These are phyloP conservation scores for Dipodascus albidus DNA, from an alignment of 805 yeast genomes.

Conservation along the genomic window DNA sequence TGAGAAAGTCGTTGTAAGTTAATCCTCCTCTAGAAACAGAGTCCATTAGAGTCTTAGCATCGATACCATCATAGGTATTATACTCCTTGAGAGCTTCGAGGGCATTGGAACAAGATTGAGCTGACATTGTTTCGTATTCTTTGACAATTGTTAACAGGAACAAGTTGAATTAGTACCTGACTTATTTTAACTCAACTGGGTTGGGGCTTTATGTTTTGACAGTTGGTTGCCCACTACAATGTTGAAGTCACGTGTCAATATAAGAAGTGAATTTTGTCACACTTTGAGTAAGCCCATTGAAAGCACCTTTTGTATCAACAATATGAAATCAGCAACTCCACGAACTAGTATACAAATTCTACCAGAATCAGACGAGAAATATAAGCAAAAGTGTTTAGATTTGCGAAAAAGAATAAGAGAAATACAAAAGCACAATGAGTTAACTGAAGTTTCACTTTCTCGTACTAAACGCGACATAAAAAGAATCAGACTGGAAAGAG, in stretches of 20 bases:
- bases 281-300: too few relatives aligned
- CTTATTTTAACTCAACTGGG: too few relatives aligned
- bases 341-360: background rate
- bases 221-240: too few relatives aligned
- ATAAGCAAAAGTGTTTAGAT: slow-evolving; percentile 59
- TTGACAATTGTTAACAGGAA: too few relatives aligned
- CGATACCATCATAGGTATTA: slow-evolving; percentile 71
- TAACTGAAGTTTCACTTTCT: slow-evolving; percentile 60
- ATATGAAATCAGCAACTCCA: background rate
- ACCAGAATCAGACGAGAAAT: slow-evolving; percentile 25
- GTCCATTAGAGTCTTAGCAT: slow-evolving; percentile 77
- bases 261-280: too few relatives aligned
- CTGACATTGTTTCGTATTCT: background rate
- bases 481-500: slow-evolving; percentile 72
- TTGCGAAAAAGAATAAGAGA: slow-evolving; percentile 57
- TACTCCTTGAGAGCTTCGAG: slow-evolving; percentile 54
- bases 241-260: too few relatives aligned
- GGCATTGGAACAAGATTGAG: slow-evolving; percentile 31
- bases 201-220: too few relatives aligned
- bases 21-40: slow-evolving; percentile 87
- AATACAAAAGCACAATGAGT: slow-evolving; percentile 68
- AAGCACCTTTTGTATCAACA: too few relatives aligned
- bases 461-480: slow-evolving; percentile 68
- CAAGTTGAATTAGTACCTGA: too few relatives aligned
- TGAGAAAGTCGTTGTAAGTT: slow-evolving; percentile 92